These are phyloP conservation scores for Entonaema liquescens DNA, from an alignment of 495 filamentous ascomycete species.

Conservation along the genomic window DNA sequence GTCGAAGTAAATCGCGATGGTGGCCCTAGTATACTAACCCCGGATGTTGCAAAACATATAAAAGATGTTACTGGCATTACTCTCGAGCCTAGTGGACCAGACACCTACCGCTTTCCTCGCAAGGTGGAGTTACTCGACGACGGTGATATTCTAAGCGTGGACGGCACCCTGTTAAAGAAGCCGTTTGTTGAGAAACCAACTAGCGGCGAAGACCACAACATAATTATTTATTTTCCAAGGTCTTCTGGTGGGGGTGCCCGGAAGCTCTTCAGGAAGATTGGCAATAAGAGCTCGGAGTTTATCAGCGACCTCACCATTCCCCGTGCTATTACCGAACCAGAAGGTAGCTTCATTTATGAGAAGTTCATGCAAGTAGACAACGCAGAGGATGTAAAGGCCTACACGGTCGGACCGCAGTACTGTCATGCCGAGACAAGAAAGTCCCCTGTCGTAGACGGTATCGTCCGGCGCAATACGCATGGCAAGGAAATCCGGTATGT, in stretches of 20 bases:
- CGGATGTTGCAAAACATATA: constrained; percentile 80
- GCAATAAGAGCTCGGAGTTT: constrained; percentile 97
- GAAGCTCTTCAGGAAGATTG: constrained; percentile 93
- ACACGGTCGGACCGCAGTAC: constrained; percentile 92
- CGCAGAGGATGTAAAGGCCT: constrained; percentile 97
- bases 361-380: constrained; percentile 96
- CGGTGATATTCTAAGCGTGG: constrained; percentile 85
- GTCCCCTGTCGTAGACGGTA: constrained; percentile 94
- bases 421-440: constrained; percentile 98
- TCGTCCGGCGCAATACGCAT: constrained; percentile 94
- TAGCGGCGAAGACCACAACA: constrained; percentile 99
- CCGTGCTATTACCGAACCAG: constrained; percentile 77
- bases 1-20: constrained; percentile 96
- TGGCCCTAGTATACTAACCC: constrained; percentile 78
- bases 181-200: constrained; percentile 98
- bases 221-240: constrained; percentile 94
- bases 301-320: constrained; percentile 79
- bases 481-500: constrained; percentile 98
- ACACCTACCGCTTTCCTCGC: constrained; percentile 66
- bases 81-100: constrained; percentile 78
- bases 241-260: constrained; percentile 86
- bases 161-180: constrained; percentile 82
- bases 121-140: constrained; percentile 85
- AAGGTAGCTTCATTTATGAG: constrained; percentile 91
- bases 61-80: constrained; percentile 80